A percentile compares a stretch with the other conserved stretches of the same genome.
phyloP scores from a whole-genome alignment of 148 eudicot species.

The Agrostemma githago region DNA sequence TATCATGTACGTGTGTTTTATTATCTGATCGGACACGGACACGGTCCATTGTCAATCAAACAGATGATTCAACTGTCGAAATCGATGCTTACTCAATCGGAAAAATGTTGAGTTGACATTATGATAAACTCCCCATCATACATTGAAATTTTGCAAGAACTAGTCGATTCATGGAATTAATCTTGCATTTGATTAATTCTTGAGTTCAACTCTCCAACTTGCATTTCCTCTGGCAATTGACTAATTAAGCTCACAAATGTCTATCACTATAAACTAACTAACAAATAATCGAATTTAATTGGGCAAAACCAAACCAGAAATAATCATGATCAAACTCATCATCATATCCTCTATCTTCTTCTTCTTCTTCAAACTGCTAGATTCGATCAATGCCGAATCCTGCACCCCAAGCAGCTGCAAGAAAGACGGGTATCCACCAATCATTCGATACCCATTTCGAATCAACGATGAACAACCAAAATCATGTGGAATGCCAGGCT shows the following conservation, averaged over 20 bases:
- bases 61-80: background rate
- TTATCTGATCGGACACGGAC: background rate
- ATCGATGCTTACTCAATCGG: background rate
- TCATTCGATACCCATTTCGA: constrained; percentile 10
- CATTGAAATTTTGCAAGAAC: background rate
- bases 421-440: background rate
- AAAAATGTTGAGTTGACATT: no score
- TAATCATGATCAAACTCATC: background rate
- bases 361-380: background rate
- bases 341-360: background rate
- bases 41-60: background rate
- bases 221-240: background rate
- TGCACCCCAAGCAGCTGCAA: constrained; percentile 10
- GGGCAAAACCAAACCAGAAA: background rate
- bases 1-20: no score
- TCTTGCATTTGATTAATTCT: background rate
- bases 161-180: background rate
- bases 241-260: background rate
- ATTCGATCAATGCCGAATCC: background rate
- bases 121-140: background rate
- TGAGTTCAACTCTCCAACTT: background rate
- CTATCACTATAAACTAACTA: background rate
- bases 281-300: background rate
- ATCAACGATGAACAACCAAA: background rate
- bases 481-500: background rate